phyloP scores from a whole-genome alignment of 1,139 yeast genomes.

The Pichia inconspicua region DNA sequence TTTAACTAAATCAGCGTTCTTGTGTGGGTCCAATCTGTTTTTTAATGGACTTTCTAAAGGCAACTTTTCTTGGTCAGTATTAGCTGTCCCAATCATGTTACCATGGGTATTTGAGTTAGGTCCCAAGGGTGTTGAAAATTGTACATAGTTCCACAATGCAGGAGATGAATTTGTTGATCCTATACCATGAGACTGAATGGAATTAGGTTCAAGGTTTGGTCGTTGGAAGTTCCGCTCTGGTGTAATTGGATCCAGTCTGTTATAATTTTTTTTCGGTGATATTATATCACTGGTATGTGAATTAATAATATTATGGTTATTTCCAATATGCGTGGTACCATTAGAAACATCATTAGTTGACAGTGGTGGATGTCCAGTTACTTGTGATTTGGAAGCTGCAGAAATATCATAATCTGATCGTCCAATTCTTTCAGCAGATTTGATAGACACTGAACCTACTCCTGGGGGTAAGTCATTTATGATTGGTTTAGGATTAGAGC shows the following conservation, averaged over 20 bases:
- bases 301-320: neutral
- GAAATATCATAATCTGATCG: neutral
- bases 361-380: neutral
- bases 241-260: conserved; percentile 10
- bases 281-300: neutral
- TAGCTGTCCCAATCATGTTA: conserved; percentile 4
- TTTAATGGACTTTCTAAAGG: conserved; percentile 26
- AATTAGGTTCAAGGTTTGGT: conserved; percentile 17
- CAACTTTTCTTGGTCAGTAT: conserved; percentile 7
- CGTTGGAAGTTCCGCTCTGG: conserved; percentile 13
- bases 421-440: neutral
- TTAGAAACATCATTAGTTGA: neutral
- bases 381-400: neutral
- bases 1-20: conserved; percentile 39
- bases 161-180: conserved; percentile 47
- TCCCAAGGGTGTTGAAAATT: conserved; percentile 55
- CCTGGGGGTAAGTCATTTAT: neutral
- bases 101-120: conserved; percentile 8
- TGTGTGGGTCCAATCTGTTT: conserved; percentile 29
- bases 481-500: neutral
- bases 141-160: conserved; percentile 73
- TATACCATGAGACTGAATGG: conserved; percentile 30
- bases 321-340: neutral
- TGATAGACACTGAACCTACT: neutral
- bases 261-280: conserved; percentile 11